A percentile compares a stretch with the other conserved stretches of the same genome.
These are phyloP conservation scores for Candida pseudoviswanathii DNA, from an alignment of 1,139 yeast genomes.

Conservation along the genomic window DNA sequence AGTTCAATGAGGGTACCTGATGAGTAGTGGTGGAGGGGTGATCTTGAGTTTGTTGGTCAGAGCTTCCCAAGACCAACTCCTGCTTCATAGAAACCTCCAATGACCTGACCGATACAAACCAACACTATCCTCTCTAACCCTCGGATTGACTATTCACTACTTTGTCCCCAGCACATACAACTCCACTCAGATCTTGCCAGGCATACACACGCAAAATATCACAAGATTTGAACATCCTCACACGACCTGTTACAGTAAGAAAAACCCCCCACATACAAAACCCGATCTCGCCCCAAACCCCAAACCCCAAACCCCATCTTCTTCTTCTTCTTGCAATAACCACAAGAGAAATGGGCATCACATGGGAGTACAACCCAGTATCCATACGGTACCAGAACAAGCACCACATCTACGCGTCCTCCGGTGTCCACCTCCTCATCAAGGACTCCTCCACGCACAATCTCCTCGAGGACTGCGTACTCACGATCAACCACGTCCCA, in stretches of 20 bases:
- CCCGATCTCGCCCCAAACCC: too few species aligned
- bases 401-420: slow-evolving; percentile 22
- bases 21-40: too few species aligned
- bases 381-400: slow-evolving; percentile 26
- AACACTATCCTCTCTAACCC: too few species aligned
- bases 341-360: background rate
- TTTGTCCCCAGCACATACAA: background rate
- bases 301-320: too few species aligned
- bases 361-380: slow-evolving; percentile 23
- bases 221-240: background rate
- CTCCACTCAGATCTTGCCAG: background rate
- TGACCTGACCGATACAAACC: too few species aligned
- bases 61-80: too few species aligned
- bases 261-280: too few species aligned
- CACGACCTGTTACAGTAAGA: background rate
- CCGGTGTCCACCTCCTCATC: slow-evolving; percentile 29
- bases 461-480: slow-evolving; percentile 18
- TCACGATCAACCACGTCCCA: slow-evolving; percentile 23
- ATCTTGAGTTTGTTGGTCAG: too few species aligned
- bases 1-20: too few species aligned
- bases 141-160: too few species aligned
- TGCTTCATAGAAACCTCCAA: too few species aligned
- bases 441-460: slow-evolving; percentile 11
- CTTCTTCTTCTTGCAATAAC: too few species aligned
- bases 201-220: background rate